phyloP scores from a whole-genome alignment of 2,329 filamentous ascomycete species.

The Byssochlamys sp. region DNA sequence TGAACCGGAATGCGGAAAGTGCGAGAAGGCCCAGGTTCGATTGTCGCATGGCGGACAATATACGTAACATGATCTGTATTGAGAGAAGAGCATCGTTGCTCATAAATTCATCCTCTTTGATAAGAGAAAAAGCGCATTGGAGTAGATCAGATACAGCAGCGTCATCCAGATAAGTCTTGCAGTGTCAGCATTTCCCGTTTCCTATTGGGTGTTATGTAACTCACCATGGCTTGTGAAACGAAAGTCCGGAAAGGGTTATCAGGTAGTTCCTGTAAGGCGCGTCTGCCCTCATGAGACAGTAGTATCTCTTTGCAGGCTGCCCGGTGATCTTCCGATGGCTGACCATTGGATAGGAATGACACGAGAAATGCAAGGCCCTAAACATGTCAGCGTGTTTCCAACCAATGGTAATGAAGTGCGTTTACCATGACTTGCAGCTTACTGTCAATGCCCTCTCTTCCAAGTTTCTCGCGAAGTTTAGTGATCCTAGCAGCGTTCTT shows the following conservation, averaged over 20 bases:
- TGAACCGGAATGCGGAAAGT: slow-evolving; percentile 1
- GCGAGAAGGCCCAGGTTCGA: background rate
- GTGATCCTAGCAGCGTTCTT: slow-evolving; percentile 24
- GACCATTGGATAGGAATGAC: slow-evolving; percentile 15
- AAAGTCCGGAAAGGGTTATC: slow-evolving; percentile 16
- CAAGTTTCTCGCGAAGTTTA: slow-evolving; percentile 31
- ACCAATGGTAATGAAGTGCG: background rate
- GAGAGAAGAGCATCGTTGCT: slow-evolving; percentile 6
- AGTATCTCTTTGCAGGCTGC: slow-evolving; percentile 16
- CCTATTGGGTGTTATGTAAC: slow-evolving; percentile 5
- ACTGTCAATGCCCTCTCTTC: slow-evolving; percentile 16
- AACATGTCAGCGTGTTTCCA: background rate
- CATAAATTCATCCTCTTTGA: slow-evolving; percentile 7
- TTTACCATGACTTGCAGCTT: slow-evolving; percentile 27
- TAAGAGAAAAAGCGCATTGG: slow-evolving; percentile 13
- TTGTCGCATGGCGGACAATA: background rate
- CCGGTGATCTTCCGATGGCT: slow-evolving; percentile 19
- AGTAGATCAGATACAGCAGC: slow-evolving; percentile 14
- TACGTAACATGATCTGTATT: slow-evolving; percentile 12
- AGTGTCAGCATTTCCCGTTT: slow-evolving; percentile 8
- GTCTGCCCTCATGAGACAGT: slow-evolving; percentile 15
- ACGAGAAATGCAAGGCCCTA: slow-evolving; percentile 25
- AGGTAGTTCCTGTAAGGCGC: slow-evolving; percentile 14
- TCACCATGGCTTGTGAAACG: slow-evolving; percentile 31
- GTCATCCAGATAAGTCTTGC: slow-evolving; percentile 13